Percentiles rank a stretch among this genome's conserved stretches.
These are phyloP conservation scores for Trichosporon asahii DNA, from an alignment of 1,284 basidiomycete species.

Conservation along the genomic window DNA sequence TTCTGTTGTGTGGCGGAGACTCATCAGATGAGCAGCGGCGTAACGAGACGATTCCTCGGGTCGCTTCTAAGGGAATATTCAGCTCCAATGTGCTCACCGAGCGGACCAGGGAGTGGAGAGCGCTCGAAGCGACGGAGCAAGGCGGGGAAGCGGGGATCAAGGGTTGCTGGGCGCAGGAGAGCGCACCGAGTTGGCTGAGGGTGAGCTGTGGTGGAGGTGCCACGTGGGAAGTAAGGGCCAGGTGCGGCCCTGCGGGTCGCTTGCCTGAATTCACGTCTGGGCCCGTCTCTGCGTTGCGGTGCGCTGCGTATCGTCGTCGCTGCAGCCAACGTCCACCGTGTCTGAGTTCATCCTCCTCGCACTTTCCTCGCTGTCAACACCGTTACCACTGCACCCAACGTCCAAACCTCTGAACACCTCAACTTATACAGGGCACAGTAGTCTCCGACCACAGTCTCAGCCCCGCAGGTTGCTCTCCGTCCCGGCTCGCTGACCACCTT, in stretches of 20 bases:
- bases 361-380: neutral
- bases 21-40: too few relatives aligned
- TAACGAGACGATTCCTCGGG: too few relatives aligned
- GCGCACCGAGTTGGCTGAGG: neutral
- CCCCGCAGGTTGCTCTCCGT: neutral
- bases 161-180: neutral
- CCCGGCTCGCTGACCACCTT: neutral
- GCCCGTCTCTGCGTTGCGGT: neutral
- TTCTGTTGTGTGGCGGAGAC: too few relatives aligned
- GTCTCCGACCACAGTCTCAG: neutral
- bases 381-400: too few relatives aligned
- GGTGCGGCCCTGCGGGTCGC: neutral
- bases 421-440: neutral
- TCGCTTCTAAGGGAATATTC: too few relatives aligned
- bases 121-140: neutral
- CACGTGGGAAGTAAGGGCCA: neutral
- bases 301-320: neutral
- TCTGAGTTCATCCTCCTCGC: neutral
- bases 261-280: conserved; percentile 9
- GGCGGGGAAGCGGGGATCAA: neutral
- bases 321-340: neutral
- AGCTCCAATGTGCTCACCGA: neutral
- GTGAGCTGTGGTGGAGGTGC: neutral
- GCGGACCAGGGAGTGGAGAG: neutral
- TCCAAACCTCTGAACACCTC: neutral